phyloP scores from a whole-genome alignment of 768 basidiomycete species.

The Lactarius hengduanensis region DNA sequence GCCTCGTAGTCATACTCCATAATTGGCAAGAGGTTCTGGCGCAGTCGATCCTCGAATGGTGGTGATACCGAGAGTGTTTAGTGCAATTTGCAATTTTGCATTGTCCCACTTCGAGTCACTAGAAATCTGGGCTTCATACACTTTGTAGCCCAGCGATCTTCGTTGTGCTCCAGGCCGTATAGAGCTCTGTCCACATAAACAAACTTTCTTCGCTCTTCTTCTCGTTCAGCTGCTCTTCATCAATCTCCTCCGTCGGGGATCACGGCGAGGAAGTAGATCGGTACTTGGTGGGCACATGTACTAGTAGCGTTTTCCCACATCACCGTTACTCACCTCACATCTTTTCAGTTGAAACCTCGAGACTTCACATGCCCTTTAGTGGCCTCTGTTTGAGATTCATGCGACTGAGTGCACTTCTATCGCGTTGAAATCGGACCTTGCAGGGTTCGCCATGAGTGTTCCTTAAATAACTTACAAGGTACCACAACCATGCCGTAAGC shows the following conservation, averaged over 20 bases:
- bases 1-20: background rate
- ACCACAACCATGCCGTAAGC: background rate
- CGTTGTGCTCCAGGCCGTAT: background rate
- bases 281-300: background rate
- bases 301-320: background rate
- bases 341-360: background rate
- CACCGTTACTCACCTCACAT: background rate
- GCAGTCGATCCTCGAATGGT: background rate
- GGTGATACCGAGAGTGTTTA: background rate
- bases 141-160: background rate
- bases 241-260: background rate
- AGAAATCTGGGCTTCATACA: background rate
- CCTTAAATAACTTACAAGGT: background rate
- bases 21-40: background rate
- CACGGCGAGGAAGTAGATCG: background rate
- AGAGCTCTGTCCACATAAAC: background rate
- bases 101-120: background rate
- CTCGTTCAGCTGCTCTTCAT: background rate
- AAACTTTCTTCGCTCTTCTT: background rate
- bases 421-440: background rate
- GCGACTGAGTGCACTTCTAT: background rate
- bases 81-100: background rate
- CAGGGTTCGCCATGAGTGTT: background rate
- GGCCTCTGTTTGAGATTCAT: background rate
- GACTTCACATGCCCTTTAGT: background rate